phyloP scores from a whole-genome alignment of 805 yeast species.

The Yarrowia porcina region DNA sequence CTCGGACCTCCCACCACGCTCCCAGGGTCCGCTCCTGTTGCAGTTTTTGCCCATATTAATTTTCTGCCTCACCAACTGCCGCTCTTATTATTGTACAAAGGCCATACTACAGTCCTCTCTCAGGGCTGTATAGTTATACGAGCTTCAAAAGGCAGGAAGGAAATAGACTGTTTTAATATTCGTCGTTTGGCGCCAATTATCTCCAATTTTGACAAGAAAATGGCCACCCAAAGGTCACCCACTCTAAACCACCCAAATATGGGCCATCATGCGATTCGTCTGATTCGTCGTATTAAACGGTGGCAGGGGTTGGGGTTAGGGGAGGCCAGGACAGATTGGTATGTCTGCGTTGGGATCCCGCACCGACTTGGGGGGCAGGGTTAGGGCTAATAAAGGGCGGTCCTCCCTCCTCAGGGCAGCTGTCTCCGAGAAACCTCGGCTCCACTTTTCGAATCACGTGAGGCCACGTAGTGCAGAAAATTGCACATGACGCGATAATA shows the following conservation, averaged over 20 bases:
- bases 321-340: too few relatives aligned
- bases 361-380: neutral
- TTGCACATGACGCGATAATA: neutral
- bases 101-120: neutral
- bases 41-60: neutral
- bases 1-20: too few relatives aligned
- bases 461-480: neutral
- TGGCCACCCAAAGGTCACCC: too few relatives aligned
- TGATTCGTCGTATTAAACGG: constrained; percentile 19
- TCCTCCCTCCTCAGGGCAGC: neutral
- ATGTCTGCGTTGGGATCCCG: neutral
- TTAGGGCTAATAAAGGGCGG: neutral
- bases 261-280: too few relatives aligned
- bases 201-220: neutral
- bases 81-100: neutral
- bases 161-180: neutral
- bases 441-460: neutral
- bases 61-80: neutral
- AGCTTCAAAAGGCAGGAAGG: neutral
- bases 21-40: too few relatives aligned
- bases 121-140: neutral
- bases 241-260: too few relatives aligned
- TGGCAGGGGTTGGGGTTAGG: neutral
- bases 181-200: neutral
- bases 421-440: neutral